phyloP scores from a whole-genome alignment of 2,329 filamentous ascomycete genomes.

The Cladosporium sp. region DNA sequence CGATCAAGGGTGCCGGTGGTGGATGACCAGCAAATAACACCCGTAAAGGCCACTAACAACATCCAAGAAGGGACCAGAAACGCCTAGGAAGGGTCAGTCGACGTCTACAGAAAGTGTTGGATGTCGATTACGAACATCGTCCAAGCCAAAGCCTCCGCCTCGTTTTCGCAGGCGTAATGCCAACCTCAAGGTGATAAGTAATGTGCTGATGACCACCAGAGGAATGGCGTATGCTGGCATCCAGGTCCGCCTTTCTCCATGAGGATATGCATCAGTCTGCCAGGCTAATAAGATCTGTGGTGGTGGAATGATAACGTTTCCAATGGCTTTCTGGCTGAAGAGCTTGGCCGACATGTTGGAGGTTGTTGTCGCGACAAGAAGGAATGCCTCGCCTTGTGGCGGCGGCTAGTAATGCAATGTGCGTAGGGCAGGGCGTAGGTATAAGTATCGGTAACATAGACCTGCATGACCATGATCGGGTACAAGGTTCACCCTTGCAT shows the following conservation, averaged over 20 bases:
- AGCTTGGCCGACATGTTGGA: constrained; percentile 3
- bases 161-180: constrained; percentile 20
- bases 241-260: constrained; percentile 7
- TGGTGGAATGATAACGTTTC: constrained; percentile 8
- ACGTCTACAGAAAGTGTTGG: background rate
- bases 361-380: background rate
- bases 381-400: background rate
- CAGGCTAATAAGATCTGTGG: background rate
- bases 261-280: constrained; percentile 6
- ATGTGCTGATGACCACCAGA: constrained; percentile 18
- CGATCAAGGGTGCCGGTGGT: background rate
- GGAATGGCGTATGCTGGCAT: constrained; percentile 15
- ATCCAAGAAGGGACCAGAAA: constrained; percentile 6
- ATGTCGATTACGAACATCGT: constrained; percentile 1
- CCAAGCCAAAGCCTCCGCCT: constrained; percentile 17
- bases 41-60: constrained; percentile 1
- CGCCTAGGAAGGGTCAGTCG: background rate
- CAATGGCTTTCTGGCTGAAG: background rate
- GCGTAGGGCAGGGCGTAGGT: background rate
- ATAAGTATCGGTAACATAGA: background rate
- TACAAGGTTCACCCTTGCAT: constrained; percentile 7
- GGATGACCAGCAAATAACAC: constrained; percentile 1
- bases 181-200: constrained; percentile 21
- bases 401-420: background rate
- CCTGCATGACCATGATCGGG: background rate